Base-by-base conservation (phyloP, 371 early-diverging fungal species). In the Haplosporangium sp. region DNA sequence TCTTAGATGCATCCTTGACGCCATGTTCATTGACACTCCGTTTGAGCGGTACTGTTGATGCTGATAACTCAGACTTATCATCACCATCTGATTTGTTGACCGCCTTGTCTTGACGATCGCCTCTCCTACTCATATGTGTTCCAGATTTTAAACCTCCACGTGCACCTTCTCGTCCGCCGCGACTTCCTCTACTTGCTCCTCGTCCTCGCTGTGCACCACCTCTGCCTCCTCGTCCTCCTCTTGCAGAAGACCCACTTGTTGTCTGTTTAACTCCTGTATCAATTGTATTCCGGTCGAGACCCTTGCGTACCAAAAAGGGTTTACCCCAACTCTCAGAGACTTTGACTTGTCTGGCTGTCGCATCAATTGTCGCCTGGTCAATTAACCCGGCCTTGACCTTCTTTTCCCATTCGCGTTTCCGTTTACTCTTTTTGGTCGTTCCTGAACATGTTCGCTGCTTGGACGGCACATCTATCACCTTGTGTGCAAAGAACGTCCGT, bases 381-480 rank as follows among this genome's bases (percentile, higher is more conserved):
- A 73, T 73, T 20, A 64, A n/a, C 1, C 79, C 79, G 0, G 64
- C 64, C 42, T 79, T 72, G 46, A 69, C n/a, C 41, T 68, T 79
- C 53, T 79, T 79, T 40, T 72, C 79, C 64, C 63, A 79, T 16
- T 79, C 79, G 16, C 79, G 79, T 65, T 79, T 72, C 62, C 62
- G 59, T 21, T 64, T 72, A 53, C 73, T 72, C 54, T 72, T 72
- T 57, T 68, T 79, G 20, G 45, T 41, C 14, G 48, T 60, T 38
- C 38, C 38, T 4, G 50, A 18, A 2, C 46, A 37, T 5, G 20
- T n/a, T 11, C 23, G 38, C 42, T 68, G 69, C 12, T 68, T 56
- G 59, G 51, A 56, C 7, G 73, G 68, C 13, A 79, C 37, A 7
- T 65, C 65, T 5, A 60, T 61, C 47, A 73, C 62, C 23, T 79